Percentiles rank a stretch among this genome's conserved stretches.
Evolutionary conservation across 2,329 filamentous ascomycete species (phyloP).

Genomic region (Aspergillus awamori): DNA sequence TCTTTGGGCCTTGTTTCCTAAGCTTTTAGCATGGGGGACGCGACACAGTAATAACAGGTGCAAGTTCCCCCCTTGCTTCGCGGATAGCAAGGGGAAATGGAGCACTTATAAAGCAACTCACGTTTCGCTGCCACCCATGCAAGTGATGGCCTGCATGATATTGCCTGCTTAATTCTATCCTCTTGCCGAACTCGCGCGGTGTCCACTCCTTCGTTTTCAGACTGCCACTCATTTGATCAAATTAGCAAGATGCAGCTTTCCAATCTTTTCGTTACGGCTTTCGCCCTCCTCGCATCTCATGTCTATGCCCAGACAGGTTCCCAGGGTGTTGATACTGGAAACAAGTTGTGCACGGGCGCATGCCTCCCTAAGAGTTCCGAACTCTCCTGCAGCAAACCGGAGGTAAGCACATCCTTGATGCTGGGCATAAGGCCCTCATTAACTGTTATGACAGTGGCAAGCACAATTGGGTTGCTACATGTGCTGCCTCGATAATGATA

Average conservation of each 20-base stretch:
- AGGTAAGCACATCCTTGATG: neutral
- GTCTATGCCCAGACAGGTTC: neutral
- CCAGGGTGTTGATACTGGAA: slow-evolving; percentile 6
- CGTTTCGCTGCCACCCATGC: neutral
- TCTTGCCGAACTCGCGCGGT: neutral
- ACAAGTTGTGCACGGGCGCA: neutral
- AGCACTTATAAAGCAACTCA: neutral
- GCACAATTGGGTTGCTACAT: slow-evolving; percentile 4
- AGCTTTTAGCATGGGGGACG: neutral
- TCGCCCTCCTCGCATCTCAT: slow-evolving; percentile 2
- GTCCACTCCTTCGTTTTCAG: neutral
- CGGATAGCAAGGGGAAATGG: neutral
- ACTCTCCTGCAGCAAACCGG: neutral
- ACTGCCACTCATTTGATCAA: neutral
- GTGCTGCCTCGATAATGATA: slow-evolving; percentile 18
- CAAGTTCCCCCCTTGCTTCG: neutral
- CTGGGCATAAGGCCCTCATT: neutral
- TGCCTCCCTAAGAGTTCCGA: neutral
- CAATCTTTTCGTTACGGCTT: neutral
- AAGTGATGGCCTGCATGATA: neutral
- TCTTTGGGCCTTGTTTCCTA: neutral
- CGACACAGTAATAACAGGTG: neutral
- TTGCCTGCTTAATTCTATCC: neutral
- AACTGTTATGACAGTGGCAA: neutral
- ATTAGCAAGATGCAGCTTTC: slow-evolving; percentile 5